phyloP scores from a whole-genome alignment of 2,329 filamentous ascomycete genomes.

The Sarocladium brachiariae region DNA sequence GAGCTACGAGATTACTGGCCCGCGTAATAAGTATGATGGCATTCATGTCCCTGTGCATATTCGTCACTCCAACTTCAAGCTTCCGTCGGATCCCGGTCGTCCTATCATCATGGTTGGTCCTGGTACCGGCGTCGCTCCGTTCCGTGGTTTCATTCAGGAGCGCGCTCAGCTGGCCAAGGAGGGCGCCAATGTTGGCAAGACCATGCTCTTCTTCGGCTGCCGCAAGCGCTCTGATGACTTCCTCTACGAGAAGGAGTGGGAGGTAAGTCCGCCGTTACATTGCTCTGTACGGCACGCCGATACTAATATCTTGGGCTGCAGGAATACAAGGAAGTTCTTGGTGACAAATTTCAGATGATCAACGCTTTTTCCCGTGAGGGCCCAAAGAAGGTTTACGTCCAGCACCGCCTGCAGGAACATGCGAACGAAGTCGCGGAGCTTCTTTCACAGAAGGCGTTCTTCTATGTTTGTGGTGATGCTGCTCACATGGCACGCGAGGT shows the following conservation, averaged over 20 bases:
- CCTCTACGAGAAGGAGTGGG: conserved; percentile 85
- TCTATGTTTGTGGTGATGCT: conserved; percentile 97
- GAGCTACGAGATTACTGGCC: conserved; percentile 80
- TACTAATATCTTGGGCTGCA: conserved; percentile 31
- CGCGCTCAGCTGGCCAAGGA: conserved; percentile 74
- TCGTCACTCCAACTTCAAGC: conserved; percentile 97
- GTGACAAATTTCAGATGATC: conserved; percentile 83
- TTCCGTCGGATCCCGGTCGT: conserved; percentile 89
- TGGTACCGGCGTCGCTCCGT: conserved; percentile 92
- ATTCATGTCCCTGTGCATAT: conserved; percentile 93
- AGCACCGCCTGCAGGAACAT: conserved; percentile 81
- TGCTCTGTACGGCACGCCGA: background rate
- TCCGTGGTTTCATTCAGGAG: conserved; percentile 93
- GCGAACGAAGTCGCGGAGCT: conserved; percentile 82
- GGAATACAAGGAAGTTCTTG: conserved; percentile 77
- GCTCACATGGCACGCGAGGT: conserved; percentile 96
- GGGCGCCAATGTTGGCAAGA: conserved; percentile 78
- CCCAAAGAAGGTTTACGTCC: conserved; percentile 89
- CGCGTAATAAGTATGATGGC: conserved; percentile 94
- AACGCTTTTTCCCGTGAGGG: conserved; percentile 92
- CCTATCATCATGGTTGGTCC: conserved; percentile 95
- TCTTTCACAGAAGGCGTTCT: conserved; percentile 79
- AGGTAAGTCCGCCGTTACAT: conserved; percentile 52
- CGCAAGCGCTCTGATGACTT: conserved; percentile 84
- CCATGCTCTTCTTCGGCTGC: conserved; percentile 92